Percentiles rank a stretch among this genome's conserved stretches.
phyloP scores from a whole-genome alignment of 2,329 filamentous ascomycete genomes.

The Sclerotinia minor region DNA sequence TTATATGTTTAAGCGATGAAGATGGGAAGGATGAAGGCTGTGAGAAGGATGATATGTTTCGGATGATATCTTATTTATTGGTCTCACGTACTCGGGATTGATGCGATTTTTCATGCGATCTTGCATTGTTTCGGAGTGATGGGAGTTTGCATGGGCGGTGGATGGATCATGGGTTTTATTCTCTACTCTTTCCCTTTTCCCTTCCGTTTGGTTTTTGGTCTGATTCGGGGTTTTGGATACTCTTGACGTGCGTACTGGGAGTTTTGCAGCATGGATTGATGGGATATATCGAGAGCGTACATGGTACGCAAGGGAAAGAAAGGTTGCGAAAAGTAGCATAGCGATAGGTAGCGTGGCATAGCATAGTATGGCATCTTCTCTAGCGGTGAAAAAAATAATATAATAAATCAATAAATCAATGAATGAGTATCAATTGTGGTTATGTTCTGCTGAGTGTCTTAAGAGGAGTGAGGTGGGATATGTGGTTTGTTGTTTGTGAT shows the following conservation, averaged over 20 bases:
- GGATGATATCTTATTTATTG: neutral
- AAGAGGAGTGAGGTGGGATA: too few relatives aligned
- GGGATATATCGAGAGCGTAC: neutral
- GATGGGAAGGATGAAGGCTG: neutral
- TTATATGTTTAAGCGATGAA: conserved; percentile 55
- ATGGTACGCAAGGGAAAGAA: neutral
- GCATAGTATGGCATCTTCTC: neutral
- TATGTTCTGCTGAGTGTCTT: too few relatives aligned
- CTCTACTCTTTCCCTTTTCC: neutral
- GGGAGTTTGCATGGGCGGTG: neutral
- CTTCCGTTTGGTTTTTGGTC: neutral
- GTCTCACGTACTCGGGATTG: neutral
- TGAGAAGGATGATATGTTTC: neutral
- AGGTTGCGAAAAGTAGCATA: too few relatives aligned
- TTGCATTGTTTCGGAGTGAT: conserved; percentile 4
- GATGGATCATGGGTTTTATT: conserved; percentile 9
- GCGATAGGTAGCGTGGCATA: neutral
- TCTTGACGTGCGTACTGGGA: neutral
- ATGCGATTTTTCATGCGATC: neutral
- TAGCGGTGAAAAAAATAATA: neutral
- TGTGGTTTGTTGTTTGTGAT: too few relatives aligned
- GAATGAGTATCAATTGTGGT: too few relatives aligned
- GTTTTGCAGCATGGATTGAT: neutral
- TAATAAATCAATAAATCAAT: neutral
- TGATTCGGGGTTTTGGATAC: neutral